Evolutionary conservation across 1,284 basidiomycete species (phyloP), one percentile per base, ranked within the genome.

Genomic region (Porogramme epimiltina): DNA sequence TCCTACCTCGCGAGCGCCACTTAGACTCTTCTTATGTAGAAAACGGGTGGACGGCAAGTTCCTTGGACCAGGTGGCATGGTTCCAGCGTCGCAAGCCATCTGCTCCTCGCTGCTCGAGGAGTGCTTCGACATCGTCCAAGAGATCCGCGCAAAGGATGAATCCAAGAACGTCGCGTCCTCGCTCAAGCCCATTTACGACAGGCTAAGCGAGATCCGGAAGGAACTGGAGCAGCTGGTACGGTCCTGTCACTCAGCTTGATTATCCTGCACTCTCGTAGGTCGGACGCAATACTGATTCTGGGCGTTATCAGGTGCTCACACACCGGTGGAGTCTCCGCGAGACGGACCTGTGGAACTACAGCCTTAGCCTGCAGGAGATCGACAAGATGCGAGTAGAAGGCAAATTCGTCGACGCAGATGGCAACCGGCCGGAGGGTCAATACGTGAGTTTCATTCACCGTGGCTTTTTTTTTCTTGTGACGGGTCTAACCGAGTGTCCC

Each of bases 291-390:
- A n/a, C n/a, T n/a, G n/a, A n/a, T n/a, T n/a, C n/a, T 9, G 20
- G 13, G 15, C 16, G n/a, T 16, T 40, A 10, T 15, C 40, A 67
- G 65, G 64, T 67, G 10, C 77, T 98, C 61, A 98, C 96, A 1
- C 96, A 98, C 70, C 87, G 97, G 41, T 99, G 97, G 97, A 97
- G 91, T 52, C 73, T 99, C 52, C 81, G 95, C 39, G 97, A 99
- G 77, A 99, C 96, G 0, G 96, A 98, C 64, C 74, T 96, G 20
- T 96, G 89, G 81, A 95, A 93, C 71, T 99, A 97, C 71, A 93
- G 93, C 36, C 78, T 96, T 46, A 93, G 93, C 66, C 75, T 99
- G 59, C 91, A 96, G 65, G 95, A 99, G 70, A 95, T 99, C 48
- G 96, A 99, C 73, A 89, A 91, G 68, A 93, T 98, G 91, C 79